These are phyloP conservation scores for Nannochloropsis oceanica DNA, from an alignment of 108 stramenopile genomes.

Conservation along the genomic window DNA sequence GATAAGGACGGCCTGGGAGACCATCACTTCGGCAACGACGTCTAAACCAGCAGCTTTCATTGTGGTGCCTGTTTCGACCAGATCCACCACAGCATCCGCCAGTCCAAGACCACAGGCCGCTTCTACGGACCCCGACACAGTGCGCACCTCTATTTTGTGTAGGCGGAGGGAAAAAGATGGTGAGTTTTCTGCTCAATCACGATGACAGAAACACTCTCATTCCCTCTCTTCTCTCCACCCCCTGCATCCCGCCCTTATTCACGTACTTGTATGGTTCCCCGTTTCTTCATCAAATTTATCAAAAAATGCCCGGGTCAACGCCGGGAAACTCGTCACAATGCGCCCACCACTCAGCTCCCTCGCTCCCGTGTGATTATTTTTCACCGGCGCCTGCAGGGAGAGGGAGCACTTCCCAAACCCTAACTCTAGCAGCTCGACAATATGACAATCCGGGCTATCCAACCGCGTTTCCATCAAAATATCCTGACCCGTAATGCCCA, in stretches of 20 bases:
- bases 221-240: not conserved
- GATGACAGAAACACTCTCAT: not conserved
- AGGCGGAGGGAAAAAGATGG: not conserved
- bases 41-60: conserved; percentile 92
- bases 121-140: conserved; percentile 88
- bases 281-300: conserved; percentile 49
- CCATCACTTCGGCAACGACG: conserved; percentile 74
- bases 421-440: conserved; percentile 66
- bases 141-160: conserved; percentile 41
- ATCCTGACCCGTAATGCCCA: conserved; percentile 76
- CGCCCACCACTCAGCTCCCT: conserved; percentile 63
- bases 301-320: conserved; percentile 69
- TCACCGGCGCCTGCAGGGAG: conserved; percentile 68
- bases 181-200: not conserved
- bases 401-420: conserved; percentile 88
- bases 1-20: conserved; percentile 41
- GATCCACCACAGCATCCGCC: conserved; percentile 92
- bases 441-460: conserved; percentile 52
- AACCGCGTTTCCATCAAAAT: conserved; percentile 52
- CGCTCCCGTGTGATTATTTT: conserved; percentile 50
- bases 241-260: not conserved
- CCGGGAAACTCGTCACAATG: conserved; percentile 85
- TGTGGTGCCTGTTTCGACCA: conserved; percentile 94
- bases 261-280: conserved; percentile 53
- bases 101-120: conserved; percentile 81